phyloP scores from a whole-genome alignment of 345 rosid genomes.

The Nasturtium officinale region DNA sequence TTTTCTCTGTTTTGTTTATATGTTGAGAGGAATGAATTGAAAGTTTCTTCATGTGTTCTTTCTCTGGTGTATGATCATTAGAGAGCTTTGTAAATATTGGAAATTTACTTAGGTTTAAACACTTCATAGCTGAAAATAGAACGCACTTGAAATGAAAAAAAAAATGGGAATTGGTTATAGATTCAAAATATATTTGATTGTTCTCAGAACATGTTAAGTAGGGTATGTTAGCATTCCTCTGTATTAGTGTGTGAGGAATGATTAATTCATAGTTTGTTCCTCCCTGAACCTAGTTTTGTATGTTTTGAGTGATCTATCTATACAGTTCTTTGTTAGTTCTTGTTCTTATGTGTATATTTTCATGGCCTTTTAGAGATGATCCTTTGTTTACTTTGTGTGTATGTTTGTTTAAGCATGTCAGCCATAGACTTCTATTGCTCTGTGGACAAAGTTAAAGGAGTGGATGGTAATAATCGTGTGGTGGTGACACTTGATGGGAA shows the following conservation, averaged over 20 bases:
- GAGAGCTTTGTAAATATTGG: neutral
- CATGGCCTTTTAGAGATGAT: neutral
- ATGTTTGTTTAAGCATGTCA: constrained; percentile 69
- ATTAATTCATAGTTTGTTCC: constrained; percentile 5
- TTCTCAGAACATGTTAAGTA: neutral
- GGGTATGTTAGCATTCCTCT: neutral
- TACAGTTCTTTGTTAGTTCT: neutral
- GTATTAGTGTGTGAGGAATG: neutral
- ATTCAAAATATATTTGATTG: neutral
- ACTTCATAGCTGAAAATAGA: neutral
- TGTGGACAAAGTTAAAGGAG: constrained; percentile 82
- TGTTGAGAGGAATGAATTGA: constrained; percentile 8
- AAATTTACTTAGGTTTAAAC: neutral
- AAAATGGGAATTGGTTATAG: neutral
- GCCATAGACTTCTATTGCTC: constrained; percentile 96
- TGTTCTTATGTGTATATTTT: neutral
- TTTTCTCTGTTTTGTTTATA: neutral
- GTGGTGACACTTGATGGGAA: constrained; percentile 87
- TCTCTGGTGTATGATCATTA: neutral
- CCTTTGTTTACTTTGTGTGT: neutral
- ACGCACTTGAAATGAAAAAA: neutral
- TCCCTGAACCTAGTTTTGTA: neutral
- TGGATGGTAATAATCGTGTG: constrained; percentile 82
- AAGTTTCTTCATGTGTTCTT: neutral
- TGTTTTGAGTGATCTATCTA: neutral